phyloP scores from a whole-genome alignment of 257 asterid species.

The Nyctanthes arbortristis region DNA sequence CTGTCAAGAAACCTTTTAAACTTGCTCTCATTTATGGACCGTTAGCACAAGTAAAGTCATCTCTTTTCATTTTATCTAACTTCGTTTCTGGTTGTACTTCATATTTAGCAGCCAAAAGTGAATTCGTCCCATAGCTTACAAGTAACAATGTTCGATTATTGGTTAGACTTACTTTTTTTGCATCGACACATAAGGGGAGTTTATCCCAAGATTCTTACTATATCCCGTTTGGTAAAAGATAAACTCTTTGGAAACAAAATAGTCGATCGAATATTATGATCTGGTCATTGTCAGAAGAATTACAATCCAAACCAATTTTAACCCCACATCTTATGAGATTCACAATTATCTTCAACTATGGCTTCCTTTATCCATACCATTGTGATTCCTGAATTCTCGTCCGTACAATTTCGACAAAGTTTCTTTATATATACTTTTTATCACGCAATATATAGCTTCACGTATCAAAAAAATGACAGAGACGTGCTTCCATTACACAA shows the following conservation, averaged over 20 bases:
- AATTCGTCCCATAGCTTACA: conserved; percentile 17
- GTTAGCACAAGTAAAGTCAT: conserved; percentile 1
- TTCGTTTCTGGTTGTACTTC: conserved; percentile 12
- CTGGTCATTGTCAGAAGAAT: no score
- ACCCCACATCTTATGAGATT: no score
- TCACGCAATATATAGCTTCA: no score
- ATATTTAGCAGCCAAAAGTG: conserved; percentile 16
- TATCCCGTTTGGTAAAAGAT: not conserved
- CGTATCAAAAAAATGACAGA: no score
- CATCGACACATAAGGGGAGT: not conserved
- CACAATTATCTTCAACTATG: no score
- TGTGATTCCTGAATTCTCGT: no score
- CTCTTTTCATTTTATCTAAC: conserved; percentile 23
- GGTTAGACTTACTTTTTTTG: not conserved
- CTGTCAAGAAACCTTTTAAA: no score
- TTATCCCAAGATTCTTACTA: not conserved
- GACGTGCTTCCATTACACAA: no score
- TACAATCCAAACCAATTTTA: no score
- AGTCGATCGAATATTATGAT: not conserved
- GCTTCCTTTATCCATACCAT: no score
- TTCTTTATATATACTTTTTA: no score
- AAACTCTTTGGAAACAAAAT: not conserved
- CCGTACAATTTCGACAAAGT: no score
- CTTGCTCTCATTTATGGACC: conserved; percentile 22
- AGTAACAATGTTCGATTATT: not conserved